Percentiles rank a stretch among this genome's conserved stretches.
Evolutionary conservation across 164 flowering plant genomes (phyloP).

Genomic region (Stephania cephalantha): DNA sequence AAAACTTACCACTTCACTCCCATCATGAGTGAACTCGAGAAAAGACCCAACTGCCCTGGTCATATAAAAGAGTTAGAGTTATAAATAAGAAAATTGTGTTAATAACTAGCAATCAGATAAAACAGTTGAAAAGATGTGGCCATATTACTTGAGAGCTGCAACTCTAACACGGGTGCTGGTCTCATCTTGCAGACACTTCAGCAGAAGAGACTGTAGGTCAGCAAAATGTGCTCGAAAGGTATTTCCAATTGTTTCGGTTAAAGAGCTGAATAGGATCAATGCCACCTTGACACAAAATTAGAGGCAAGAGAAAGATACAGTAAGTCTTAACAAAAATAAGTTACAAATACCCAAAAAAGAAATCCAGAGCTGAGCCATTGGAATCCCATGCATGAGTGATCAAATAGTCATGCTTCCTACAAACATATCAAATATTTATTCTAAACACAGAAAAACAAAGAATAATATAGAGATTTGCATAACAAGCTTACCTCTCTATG

Average conservation of each 20-base stretch:
- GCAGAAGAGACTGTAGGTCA: constrained; percentile 70
- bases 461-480: background rate
- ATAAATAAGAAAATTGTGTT: background rate
- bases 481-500: constrained; percentile 70
- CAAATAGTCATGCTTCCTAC: background rate
- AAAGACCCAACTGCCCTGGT: constrained; percentile 95
- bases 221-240: constrained; percentile 74
- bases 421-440: background rate
- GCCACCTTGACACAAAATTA: constrained; percentile 54
- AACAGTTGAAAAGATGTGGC: background rate
- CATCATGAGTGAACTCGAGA: constrained; percentile 81
- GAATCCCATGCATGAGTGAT: background rate
- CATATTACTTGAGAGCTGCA: constrained; percentile 88
- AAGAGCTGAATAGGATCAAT: constrained; percentile 89
- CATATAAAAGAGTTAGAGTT: constrained; percentile 5
- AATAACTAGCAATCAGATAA: background rate
- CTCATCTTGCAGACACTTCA: constrained; percentile 90
- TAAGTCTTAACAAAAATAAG: background rate
- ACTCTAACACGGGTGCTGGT: constrained; percentile 85
- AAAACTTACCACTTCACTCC: constrained; percentile 74
- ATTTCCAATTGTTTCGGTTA: constrained; percentile 89
- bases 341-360: background rate
- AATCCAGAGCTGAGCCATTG: no score
- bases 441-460: background rate
- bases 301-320: constrained; percentile 11